Base-by-base conservation (phyloP, 805 yeast species). In the Candida piceae region DNA sequence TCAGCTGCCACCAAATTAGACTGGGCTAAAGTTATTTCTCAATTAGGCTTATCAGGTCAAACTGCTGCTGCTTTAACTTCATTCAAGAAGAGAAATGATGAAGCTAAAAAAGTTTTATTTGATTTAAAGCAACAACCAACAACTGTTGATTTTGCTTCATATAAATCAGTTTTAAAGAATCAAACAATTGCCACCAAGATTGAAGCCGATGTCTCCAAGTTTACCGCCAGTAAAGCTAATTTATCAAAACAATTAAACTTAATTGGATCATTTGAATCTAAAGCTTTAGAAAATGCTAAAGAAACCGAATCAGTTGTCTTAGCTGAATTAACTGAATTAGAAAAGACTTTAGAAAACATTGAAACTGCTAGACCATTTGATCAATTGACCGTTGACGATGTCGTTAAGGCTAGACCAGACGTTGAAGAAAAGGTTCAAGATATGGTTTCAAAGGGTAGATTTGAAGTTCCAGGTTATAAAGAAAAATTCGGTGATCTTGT, bases 41-140 rank as follows among this genome's bases (percentile, higher is more conserved):
- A 88, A 52, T 76, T 93, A 60, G 96, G 96, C 42, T 76, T 93
- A 60, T 78, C 96, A 44, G 98, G 98, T 46, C 69, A 80, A 60
- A 93, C 98, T 45, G 95, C 96, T 42, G 60, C 84, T 36, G 78
- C 95, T 30, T 72, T 93, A 63, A 78, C 93, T 36, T 76, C 95
- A 21, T 93, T 93, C 83, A 89, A 89, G 71, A 90, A 93, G 85
- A 86, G 98, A 78, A 83, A 88, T 67, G 98, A 93, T 60, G 97
- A 93, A 64, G 97, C 97, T 53, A 84, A 88, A 73, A 82, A 86
- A 70, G 76, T 74, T 56, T 70, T 85, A 54, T 68, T 73, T 52
- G 82, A 79, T 47, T 73, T 90, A 53, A 71, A 78, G 60, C 69
- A 73, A 49, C 90, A 86, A 68, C 67, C 88, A 46, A 72, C 86